phyloP scores from a whole-genome alignment of 2,329 filamentous ascomycete genomes.

The Huntiella bhutanensis region DNA sequence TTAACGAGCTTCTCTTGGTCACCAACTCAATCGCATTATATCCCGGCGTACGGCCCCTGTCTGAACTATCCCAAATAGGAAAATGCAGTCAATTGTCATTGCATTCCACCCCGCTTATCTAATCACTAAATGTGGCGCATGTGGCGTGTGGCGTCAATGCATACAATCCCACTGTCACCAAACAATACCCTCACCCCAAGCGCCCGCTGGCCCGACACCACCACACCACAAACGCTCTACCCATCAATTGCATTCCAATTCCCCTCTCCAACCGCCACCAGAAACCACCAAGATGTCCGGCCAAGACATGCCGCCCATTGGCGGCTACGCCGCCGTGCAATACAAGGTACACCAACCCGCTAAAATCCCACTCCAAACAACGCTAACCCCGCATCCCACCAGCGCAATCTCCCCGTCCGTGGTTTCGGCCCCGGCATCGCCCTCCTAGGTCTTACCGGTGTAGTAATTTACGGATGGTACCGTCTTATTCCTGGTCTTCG shows the following conservation, averaged over 20 bases:
- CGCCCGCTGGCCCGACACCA: background rate
- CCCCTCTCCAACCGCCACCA: background rate
- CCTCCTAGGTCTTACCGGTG: conserved; percentile 52
- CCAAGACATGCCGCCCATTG: conserved; percentile 88
- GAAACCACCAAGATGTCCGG: conserved; percentile 3
- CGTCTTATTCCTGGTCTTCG: conserved; percentile 63
- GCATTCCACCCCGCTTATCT: too few species aligned
- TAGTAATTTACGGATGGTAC: conserved; percentile 87
- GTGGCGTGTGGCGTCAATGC: too few species aligned
- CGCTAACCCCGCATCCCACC: conserved; percentile 7
- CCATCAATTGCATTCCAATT: background rate
- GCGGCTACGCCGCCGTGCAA: conserved; percentile 91
- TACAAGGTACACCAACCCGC: conserved; percentile 51
- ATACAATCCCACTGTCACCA: too few species aligned
- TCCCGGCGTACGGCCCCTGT: too few species aligned
- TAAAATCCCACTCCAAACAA: background rate
- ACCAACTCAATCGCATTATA: too few species aligned
- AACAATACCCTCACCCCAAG: too few species aligned
- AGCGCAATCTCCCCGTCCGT: conserved; percentile 82
- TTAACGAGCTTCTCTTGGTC: too few species aligned
- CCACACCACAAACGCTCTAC: background rate
- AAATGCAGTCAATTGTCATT: too few species aligned
- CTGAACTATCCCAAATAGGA: too few species aligned
- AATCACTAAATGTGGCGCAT: too few species aligned
- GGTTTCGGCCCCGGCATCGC: conserved; percentile 74